Evolutionary conservation across 2,329 filamentous ascomycete genomes (phyloP).

Genomic region (Pestalotiopsis sp.): DNA sequence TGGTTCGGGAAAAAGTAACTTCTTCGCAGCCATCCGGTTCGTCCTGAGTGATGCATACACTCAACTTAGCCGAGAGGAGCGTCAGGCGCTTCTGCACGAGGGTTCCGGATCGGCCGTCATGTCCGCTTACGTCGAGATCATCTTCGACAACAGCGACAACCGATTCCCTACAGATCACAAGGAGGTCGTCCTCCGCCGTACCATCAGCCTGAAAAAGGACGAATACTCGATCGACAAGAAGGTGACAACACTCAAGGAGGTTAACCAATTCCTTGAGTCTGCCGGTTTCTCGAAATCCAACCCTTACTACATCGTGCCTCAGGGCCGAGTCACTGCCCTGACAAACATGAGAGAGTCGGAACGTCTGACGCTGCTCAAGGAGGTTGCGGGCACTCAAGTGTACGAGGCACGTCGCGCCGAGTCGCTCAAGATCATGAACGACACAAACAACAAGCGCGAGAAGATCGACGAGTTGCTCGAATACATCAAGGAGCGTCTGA

Average conservation of each 20-base stretch:
- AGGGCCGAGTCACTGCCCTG: slow-evolving; percentile 91
- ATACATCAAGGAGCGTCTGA: slow-evolving; percentile 88
- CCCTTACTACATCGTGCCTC: slow-evolving; percentile 98
- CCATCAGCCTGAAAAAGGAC: slow-evolving; percentile 97
- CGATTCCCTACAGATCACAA: slow-evolving; percentile 92
- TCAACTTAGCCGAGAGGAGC: slow-evolving; percentile 93
- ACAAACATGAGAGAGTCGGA: slow-evolving; percentile 99
- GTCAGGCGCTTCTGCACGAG: slow-evolving; percentile 94
- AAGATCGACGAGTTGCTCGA: slow-evolving; percentile 93
- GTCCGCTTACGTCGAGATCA: slow-evolving; percentile 99
- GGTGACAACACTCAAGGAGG: slow-evolving; percentile 91
- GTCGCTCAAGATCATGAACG: slow-evolving; percentile 94
- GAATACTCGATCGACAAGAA: slow-evolving; percentile 98
- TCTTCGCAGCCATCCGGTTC: slow-evolving; percentile 98
- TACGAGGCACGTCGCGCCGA: slow-evolving; percentile 92
- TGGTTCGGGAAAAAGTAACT: slow-evolving; percentile 99
- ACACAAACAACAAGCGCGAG: slow-evolving; percentile 90
- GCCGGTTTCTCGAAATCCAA: slow-evolving; percentile 97
- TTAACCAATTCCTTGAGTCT: slow-evolving; percentile 92
- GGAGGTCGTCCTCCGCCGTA: slow-evolving; percentile 87
- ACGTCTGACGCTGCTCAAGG: slow-evolving; percentile 86
- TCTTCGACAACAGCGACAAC: slow-evolving; percentile 97
- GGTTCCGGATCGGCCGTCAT: slow-evolving; percentile 97
- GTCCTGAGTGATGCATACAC: slow-evolving; percentile 98
- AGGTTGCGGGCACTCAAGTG: slow-evolving; percentile 96